These are phyloP conservation scores for Chlamydomonas asymmetrica DNA, from an alignment of 139 green algal species.

Conservation along the genomic window DNA sequence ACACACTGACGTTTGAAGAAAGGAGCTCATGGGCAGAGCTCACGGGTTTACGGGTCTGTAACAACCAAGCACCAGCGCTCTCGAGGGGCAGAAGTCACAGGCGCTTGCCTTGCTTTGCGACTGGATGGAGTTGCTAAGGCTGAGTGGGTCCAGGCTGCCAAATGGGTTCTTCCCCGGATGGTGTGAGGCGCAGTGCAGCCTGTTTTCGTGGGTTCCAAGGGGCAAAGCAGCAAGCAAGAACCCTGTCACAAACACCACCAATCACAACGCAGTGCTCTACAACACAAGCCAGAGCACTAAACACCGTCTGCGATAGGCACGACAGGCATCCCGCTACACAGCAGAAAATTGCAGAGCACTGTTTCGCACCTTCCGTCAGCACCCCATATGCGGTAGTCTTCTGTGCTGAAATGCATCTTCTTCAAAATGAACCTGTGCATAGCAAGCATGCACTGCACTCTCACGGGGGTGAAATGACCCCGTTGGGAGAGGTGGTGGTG, in stretches of 20 bases:
- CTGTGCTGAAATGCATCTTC: slow-evolving; percentile 30
- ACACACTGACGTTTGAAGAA: neutral
- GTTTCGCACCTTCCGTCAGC: neutral
- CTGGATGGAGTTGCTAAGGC: slow-evolving; percentile 9
- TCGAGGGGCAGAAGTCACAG: neutral
- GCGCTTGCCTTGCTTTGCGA: neutral
- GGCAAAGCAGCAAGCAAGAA: neutral
- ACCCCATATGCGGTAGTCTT: slow-evolving; percentile 41
- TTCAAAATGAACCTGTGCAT: slow-evolving; percentile 30
- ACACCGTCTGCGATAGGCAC: neutral
- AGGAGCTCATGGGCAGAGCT: neutral
- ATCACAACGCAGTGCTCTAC: neutral
- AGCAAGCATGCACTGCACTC: neutral
- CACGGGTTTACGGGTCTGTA: neutral
- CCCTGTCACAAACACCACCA: neutral
- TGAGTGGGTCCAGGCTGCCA: slow-evolving; percentile 29
- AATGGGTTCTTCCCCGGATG: slow-evolving; percentile 39
- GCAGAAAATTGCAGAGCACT: too few relatives aligned
- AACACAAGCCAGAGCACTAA: neutral
- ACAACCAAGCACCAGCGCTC: neutral
- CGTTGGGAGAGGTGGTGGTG: neutral
- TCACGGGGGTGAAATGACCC: neutral
- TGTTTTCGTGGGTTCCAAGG: neutral
- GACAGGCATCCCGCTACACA: neutral
- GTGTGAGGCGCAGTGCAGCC: neutral